phyloP scores from a whole-genome alignment of 148 eudicot genomes.

The Diospyros kaki region DNA sequence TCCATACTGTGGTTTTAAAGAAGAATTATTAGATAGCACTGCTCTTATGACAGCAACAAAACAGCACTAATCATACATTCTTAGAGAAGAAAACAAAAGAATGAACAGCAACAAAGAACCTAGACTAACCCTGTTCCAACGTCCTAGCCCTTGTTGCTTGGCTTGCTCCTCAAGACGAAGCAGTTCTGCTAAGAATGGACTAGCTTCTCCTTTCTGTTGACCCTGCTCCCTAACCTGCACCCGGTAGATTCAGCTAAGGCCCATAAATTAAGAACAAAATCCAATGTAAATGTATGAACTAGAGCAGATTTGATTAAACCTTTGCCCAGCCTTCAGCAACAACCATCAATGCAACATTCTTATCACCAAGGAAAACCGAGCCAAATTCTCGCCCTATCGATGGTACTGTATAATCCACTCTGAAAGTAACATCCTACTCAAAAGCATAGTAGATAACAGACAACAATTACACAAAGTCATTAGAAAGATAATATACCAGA shows the following conservation, averaged over 20 bases:
- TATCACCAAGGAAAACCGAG: slow-evolving; percentile 57
- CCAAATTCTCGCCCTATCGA: slow-evolving; percentile 79
- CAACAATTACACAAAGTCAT: background rate
- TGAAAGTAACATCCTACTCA: slow-evolving; percentile 75
- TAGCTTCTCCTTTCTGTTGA: slow-evolving; percentile 71
- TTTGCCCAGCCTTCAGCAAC: slow-evolving; percentile 96
- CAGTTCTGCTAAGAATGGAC: slow-evolving; percentile 50
- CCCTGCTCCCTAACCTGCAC: slow-evolving; percentile 75
- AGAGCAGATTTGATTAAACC: slow-evolving; percentile 32
- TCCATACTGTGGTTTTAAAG: background rate
- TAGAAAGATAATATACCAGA: background rate
- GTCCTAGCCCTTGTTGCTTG: slow-evolving; percentile 76
- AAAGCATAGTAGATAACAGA: slow-evolving; percentile 5
- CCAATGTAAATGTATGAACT: slow-evolving; percentile 2
- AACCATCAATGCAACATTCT: slow-evolving; percentile 61
- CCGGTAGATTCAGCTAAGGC: slow-evolving; percentile 8
- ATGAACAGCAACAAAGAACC: background rate
- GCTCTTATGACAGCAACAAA: background rate
- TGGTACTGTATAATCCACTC: slow-evolving; percentile 63
- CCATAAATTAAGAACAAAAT: slow-evolving; percentile 7
- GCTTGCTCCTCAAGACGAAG: slow-evolving; percentile 74
- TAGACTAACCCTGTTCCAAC: slow-evolving; percentile 79
- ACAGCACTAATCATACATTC: background rate
- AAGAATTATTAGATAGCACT: background rate
- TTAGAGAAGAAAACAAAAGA: background rate